Evolutionary conservation across 1,284 basidiomycete species (phyloP), one percentile per base, ranked within the genome.

Genomic region (Melampsora occidentalis): DNA sequence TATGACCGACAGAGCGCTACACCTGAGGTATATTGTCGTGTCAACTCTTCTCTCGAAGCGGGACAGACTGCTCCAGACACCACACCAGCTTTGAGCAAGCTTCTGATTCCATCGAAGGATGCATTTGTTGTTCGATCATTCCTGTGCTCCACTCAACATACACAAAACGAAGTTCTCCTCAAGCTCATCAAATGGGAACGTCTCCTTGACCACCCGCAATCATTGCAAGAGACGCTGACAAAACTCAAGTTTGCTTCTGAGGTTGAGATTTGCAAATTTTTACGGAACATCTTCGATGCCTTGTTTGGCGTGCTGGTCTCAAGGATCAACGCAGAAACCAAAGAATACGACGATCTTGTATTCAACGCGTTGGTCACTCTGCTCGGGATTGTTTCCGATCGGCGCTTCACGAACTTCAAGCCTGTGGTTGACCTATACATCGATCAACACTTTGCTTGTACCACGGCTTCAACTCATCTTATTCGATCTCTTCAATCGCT

Each of bases 381-480:
- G 1, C 88, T 84, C 16, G 78, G 79, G 64, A 95, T 97, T 79
- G 90, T 94, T 18, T 91, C 94, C 80, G 95, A 98, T 83, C 89
- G 95, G 33, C 88, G 94, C n/a, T 97, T 97, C 86, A 92, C 90
- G 83, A 83, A 97, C 82, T 98, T 98, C 85, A 90, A 92, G 79
- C 90, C 93, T 0, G 94, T 96, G 3, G 85, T 99, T 69, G 93
- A 97, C 80, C 89, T 94, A 22, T 99, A 98, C 83, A 94, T 97
- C 80, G 90, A 93, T 80, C 86, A 90, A 77, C 93, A 97, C 82
- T 98, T 97, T 85, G 88, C 85, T 77, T 78, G 65, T n/a, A 76
- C 72, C 14, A 84, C 89, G 3, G 92, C 92, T 0, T 89, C 91
- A 0, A 89, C 90, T 20, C 91, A 90, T 81, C 90, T 97, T 80